Base-by-base conservation (phyloP, 2,329 filamentous ascomycete genomes). In the Neopestalotiopsis sp. region DNA sequence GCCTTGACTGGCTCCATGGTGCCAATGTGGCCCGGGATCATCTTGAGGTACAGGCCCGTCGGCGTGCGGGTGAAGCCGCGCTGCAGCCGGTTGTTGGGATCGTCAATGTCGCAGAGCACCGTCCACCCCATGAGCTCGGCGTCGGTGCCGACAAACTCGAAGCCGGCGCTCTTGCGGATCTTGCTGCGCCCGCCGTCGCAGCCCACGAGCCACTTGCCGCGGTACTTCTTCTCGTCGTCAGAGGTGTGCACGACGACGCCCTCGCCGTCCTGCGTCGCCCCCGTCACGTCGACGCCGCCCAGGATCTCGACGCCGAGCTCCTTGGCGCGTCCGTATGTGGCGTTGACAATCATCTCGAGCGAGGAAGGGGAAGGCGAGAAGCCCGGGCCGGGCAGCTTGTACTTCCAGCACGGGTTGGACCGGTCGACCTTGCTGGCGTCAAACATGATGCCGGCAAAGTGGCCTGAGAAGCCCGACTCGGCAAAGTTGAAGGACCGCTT, bases 161-260 rank as follows among this genome's bases (percentile, higher is more conserved):
- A 79, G 2, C 77, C 78, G 0, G 76, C 79, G 34, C 28, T n/a
- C 32, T 62, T 62, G 1, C 83, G 78, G n/a, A 83, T 74, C 4
- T 72, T 69, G 69, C 81, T 84, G 17, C 78, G 78, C 3, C 80
- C 81, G 17, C 82, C 82, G 69, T 84, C 83, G 66, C 82, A 84
- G 13, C 82, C 82, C 1, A 83, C 77, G 2, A 84, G 76, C 78
- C 81, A 84, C 32, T 75, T 74, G 4, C 69, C 74, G 12, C 68
- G 67, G 17, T n/a, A 62, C 0, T n/a, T 5, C 1, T 65, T 67
- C 30, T 74, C 59, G 32, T 61, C 38, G 10, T 63, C 66, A 1
- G 24, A 28, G 3, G 72, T 70, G 24, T 72, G 69, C 10, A 78
- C 72, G 3, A 70, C 73, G 34, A 78, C 73, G 30, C 14, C 32